Evolutionary conservation across 805 yeast genomes (phyloP), one percentile per base, ranked within the genome.

Genomic region (Helenozyma rhizophorensis): DNA sequence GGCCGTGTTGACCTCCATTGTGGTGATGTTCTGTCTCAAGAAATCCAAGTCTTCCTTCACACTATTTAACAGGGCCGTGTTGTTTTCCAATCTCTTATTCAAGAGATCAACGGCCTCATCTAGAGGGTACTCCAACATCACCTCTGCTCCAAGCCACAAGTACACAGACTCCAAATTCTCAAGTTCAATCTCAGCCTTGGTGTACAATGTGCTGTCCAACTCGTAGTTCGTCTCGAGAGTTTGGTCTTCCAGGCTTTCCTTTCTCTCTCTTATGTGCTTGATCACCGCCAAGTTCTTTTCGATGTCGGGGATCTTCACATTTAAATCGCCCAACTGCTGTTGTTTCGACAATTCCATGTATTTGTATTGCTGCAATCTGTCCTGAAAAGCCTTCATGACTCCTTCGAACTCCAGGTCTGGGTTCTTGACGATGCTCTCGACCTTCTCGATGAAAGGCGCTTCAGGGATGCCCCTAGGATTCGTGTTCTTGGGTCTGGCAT

Each of bases 131-230:
- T 93, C 97, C 52, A 93, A 69, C 97, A 93, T 90, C 7, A 90
- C 89, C 48, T 88, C 95, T 0, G 98, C 98, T 9, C 98, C 98
- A n/a, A 93, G 70, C 98, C 98, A 93, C 29, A 93, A 67, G 43
- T 78, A 78, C 2, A 93, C 97, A 2, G 64, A 56, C 16, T 73
- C 58, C 32, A 72, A 54, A 18, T 72, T 74, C 22, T 78, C 70
- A 5, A 76, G 66, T 24, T 76, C 76, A 21, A 93, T 68, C 23
- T 68, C 70, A 1, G 98, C 98, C 37, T 78, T 78, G 6, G 97
- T 83, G 55, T 77, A 90, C 25, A 93, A 70, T 0, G 98, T 90
- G 53, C 93, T 97, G 58, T 93, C 90, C 51, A 93, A 72, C 58
- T 89, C 96, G 54, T 85, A 93, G 54, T 83, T 83, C n/a, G 88